Evolutionary conservation across 129 eudicot species (phyloP).

Genomic region (Rutidosis leptorrhynchoides): DNA sequence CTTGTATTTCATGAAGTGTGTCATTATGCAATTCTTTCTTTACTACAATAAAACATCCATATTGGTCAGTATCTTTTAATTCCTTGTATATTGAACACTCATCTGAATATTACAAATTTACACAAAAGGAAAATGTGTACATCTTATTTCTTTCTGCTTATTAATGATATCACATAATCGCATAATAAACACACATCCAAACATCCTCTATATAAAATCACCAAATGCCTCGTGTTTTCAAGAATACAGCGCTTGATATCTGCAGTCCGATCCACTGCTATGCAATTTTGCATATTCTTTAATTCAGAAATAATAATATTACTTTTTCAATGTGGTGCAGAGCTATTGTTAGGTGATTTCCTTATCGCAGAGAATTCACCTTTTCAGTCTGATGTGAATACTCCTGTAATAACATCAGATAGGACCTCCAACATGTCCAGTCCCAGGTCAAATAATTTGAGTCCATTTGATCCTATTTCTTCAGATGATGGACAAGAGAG

Average conservation of each 20-base stretch:
- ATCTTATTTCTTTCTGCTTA: not conserved
- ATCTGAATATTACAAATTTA: not conserved
- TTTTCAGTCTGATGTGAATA: conserved; percentile 55
- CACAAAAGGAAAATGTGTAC: not conserved
- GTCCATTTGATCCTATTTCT: conserved; percentile 32
- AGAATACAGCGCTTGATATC: not conserved
- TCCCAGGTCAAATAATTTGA: conserved; percentile 42
- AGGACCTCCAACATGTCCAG: conserved; percentile 36
- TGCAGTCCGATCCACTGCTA: not conserved
- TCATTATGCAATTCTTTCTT: not conserved
- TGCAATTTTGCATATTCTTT: not conserved
- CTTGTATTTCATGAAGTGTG: not conserved
- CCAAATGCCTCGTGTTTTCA: not conserved
- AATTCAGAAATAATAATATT: not conserved
- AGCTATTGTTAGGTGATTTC: conserved; percentile 70
- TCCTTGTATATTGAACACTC: not conserved
- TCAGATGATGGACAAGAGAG: conserved; percentile 46
- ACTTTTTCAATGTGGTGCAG: conserved; percentile 45
- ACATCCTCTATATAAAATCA: not conserved
- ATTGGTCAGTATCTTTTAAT: conserved; percentile 5
- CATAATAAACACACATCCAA: not conserved
- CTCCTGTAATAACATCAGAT: conserved; percentile 51
- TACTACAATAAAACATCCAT: not conserved
- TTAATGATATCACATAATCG: not conserved
- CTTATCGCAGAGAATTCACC: conserved; percentile 86